Base-by-base conservation (phyloP, 805 yeast species). In the Candida incommunis region DNA sequence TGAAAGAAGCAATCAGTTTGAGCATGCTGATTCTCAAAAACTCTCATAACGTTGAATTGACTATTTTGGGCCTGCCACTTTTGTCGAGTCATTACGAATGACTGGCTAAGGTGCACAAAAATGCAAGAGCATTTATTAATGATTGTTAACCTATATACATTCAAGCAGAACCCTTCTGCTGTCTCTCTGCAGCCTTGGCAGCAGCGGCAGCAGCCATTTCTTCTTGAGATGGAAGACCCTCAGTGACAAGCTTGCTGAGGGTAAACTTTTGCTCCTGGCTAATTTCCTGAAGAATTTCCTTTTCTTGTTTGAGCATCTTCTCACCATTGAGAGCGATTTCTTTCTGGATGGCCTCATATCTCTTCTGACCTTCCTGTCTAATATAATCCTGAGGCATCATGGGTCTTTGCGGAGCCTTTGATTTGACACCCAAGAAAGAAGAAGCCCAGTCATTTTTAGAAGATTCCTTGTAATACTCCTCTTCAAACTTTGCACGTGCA, bases 291-390 rank as follows among this genome's bases (percentile, higher is more conserved):
- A 65, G 66, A 23, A 64, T 55, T 52, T 60, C 59, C 60, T 68
- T 65, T 54, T 67, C 71, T 53, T 69, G 69, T 57, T 79, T 80
- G 48, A 69, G 51, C 57, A 68, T 54, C 60, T 66, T 64, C 49
- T 66, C 66, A 40, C 70, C 86, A 64, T 90, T 94, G 68, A 88
- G 95, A 57, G 81, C 85, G 54, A 87, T 72, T 56, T 84, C 70
- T 64, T 82, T 78, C 66, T 79, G 78, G 77, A 86, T 82, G 54
- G 78, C 77, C 55, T 80, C 78, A 63, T 86, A 90, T 62, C 84
- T 86, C 67, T 78, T 76, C 65, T 86, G 95, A 55, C 95, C 96
- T 60, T 84, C 90, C 60, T 86, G 94, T 61, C 96, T 82, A 53
- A 88, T 78, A 46, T 77, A 61, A 65, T 90, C 98, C 61, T 87